These are phyloP conservation scores for Bruguiera parviflora DNA, from an alignment of 345 rosid species.

Conservation along the genomic window DNA sequence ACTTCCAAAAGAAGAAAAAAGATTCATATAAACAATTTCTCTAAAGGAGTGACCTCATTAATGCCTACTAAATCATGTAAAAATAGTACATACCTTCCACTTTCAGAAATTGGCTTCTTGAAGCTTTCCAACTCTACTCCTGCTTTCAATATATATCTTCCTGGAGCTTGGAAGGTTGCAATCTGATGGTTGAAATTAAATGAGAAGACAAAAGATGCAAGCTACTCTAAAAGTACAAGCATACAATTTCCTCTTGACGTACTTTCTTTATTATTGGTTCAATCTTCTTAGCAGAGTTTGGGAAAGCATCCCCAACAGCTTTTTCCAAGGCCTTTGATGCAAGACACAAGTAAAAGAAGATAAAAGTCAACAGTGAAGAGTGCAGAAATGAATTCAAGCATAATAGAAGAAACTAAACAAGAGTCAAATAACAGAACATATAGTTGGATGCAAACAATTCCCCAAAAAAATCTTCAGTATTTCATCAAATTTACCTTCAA, in stretches of 20 bases:
- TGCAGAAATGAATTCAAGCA: not conserved
- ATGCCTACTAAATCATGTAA: slow-evolving; percentile 12
- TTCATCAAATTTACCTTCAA: slow-evolving; percentile 54
- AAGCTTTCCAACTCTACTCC: slow-evolving; percentile 57
- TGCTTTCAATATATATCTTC: slow-evolving; percentile 70
- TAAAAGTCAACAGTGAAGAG: slow-evolving; percentile 5
- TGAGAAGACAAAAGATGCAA: slow-evolving; percentile 26
- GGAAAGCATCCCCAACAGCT: slow-evolving; percentile 64
- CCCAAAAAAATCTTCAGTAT: slow-evolving; percentile 3
- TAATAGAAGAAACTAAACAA: not conserved
- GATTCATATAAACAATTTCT: not conserved
- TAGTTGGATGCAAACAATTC: not conserved
- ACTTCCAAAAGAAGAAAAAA: not conserved
- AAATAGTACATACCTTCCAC: slow-evolving; percentile 57
- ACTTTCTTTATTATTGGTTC: slow-evolving; percentile 72
- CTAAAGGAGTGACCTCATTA: slow-evolving; percentile 4
- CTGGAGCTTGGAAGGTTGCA: slow-evolving; percentile 76
- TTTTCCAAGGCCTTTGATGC: slow-evolving; percentile 67
- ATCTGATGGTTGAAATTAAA: slow-evolving; percentile 55
- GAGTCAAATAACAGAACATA: slow-evolving; percentile 7
- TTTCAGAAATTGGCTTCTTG: slow-evolving; percentile 60
- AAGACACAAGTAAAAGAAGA: slow-evolving; percentile 15
- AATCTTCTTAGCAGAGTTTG: slow-evolving; percentile 57
- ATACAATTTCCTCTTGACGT: slow-evolving; percentile 30
- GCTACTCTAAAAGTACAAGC: slow-evolving; percentile 17